Percentiles rank a stretch among this genome's conserved stretches.
Conservation (phyloP, 257 asterid genomes). For the Misopates orontium region DNA sequence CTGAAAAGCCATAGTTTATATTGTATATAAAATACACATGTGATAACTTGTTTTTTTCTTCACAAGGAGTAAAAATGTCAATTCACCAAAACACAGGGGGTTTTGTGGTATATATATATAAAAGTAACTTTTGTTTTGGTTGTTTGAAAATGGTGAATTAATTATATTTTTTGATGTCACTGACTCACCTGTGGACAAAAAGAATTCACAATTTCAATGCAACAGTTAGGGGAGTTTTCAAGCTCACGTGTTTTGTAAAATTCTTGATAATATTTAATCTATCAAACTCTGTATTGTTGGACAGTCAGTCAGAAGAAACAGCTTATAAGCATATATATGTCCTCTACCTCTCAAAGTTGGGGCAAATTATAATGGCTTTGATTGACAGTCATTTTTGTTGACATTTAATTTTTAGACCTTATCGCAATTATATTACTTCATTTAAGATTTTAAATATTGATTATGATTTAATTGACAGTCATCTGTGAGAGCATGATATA, state of each 20-base stretch:
- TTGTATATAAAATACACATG: too few relatives aligned
- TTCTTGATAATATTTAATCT: not conserved
- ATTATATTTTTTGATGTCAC: conserved; percentile 15
- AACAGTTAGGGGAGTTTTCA: not conserved
- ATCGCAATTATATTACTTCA: too few relatives aligned
- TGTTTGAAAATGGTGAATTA: not conserved
- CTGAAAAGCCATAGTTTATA: too few relatives aligned
- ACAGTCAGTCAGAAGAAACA: not conserved
- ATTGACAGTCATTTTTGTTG: too few relatives aligned
- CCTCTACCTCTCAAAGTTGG: not conserved
- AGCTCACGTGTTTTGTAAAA: conserved; percentile 22
- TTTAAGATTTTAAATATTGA: too few relatives aligned
- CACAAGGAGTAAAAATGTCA: too few relatives aligned
- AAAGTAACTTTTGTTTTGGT: not conserved
- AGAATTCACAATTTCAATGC: conserved; percentile 8
- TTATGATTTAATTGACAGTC: too few relatives aligned
- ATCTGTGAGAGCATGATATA: too few relatives aligned
- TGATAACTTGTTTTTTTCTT: too few relatives aligned
- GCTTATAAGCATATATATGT: not conserved
- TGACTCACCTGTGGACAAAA: conserved; percentile 23
- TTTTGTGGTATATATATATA: too few relatives aligned
- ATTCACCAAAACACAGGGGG: too few relatives aligned
- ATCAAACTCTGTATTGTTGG: conserved; percentile 5
- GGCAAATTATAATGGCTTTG: not conserved
- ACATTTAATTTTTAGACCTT: too few relatives aligned